Percentiles rank a stretch among this genome's conserved stretches.
Evolutionary conservation across 164 flowering plant genomes (phyloP).

Genomic region (Aristolochia californica): DNA sequence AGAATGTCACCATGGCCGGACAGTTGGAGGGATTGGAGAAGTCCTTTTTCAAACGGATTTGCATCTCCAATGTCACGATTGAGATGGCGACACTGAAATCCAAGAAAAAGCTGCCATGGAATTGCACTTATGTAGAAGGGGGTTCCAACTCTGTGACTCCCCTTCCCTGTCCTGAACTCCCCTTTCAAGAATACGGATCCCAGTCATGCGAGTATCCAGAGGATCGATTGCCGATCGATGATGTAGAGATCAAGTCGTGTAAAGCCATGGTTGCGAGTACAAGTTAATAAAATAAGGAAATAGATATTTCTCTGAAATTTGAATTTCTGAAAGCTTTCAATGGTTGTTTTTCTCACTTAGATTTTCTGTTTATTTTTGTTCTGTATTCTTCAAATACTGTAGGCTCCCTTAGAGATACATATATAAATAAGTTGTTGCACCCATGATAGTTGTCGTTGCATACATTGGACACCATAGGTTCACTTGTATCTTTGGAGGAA

Average conservation of each 20-base stretch:
- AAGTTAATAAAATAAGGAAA: no score
- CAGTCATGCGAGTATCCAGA: slow-evolving; percentile 36
- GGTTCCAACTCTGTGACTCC: slow-evolving; percentile 42
- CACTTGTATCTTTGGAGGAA: no score
- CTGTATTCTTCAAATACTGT: no score
- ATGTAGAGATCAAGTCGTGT: slow-evolving; percentile 23
- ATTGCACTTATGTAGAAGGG: slow-evolving; percentile 44
- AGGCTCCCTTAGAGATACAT: no score
- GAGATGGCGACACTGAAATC: slow-evolving; percentile 26
- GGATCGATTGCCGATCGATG: slow-evolving; percentile 36
- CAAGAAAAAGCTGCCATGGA: slow-evolving; percentile 57
- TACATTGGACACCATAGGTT: no score
- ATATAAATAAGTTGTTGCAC: no score
- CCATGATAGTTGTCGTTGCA: no score
- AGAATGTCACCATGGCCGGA: slow-evolving; percentile 50
- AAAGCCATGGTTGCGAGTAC: not conserved
- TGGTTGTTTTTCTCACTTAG: no score
- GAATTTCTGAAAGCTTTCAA: no score
- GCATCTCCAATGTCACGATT: slow-evolving; percentile 51
- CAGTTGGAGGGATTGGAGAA: slow-evolving; percentile 43
- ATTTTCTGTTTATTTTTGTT: no score
- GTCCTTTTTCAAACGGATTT: slow-evolving; percentile 45
- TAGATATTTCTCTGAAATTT: no score
- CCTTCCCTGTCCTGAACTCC: slow-evolving; percentile 32
- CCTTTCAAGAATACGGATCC: slow-evolving; percentile 20